Percentiles rank a stretch among this genome's conserved stretches.
Conservation (phyloP, 2,329 filamentous ascomycete species). For the Penicillium sp. region DNA sequence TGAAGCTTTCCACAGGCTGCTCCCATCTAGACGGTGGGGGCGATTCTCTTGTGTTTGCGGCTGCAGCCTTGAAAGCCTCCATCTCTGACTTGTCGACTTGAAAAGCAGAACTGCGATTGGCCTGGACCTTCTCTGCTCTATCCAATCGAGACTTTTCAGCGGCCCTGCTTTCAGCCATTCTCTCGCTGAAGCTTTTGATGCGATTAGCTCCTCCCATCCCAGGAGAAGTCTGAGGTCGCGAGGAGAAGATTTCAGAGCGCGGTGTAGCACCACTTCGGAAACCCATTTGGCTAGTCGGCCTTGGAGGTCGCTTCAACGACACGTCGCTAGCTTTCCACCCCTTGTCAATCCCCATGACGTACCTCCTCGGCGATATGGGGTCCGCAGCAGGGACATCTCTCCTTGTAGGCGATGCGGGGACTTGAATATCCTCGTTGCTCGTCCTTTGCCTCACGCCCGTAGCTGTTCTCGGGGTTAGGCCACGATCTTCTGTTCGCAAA, state of each 20-base stretch:
- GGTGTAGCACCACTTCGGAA: slow-evolving; percentile 28
- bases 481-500: slow-evolving; percentile 21
- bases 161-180: slow-evolving; percentile 67
- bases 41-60: slow-evolving; percentile 32
- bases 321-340: slow-evolving; percentile 77
- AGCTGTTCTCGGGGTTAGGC: slow-evolving; percentile 15
- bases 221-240: slow-evolving; percentile 28
- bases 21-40: slow-evolving; percentile 49
- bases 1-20: slow-evolving; percentile 55
- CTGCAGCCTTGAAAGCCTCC: slow-evolving; percentile 42
- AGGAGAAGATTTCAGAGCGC: slow-evolving; percentile 24
- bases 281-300: slow-evolving; percentile 32
- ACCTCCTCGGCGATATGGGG: slow-evolving; percentile 73
- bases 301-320: slow-evolving; percentile 70
- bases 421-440: slow-evolving; percentile 56
- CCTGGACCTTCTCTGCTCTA: slow-evolving; percentile 38
- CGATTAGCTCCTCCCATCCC: slow-evolving; percentile 27
- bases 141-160: slow-evolving; percentile 42
- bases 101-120: slow-evolving; percentile 46
- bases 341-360: slow-evolving; percentile 85
- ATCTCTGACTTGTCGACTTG: slow-evolving; percentile 45
- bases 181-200: slow-evolving; percentile 74
- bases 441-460: slow-evolving; percentile 17
- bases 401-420: slow-evolving; percentile 70
- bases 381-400: slow-evolving; percentile 49